Evolutionary conservation across 208 protist genomes (phyloP), one percentile per base, ranked within the genome.

Genomic region (Crithidia bombi): DNA sequence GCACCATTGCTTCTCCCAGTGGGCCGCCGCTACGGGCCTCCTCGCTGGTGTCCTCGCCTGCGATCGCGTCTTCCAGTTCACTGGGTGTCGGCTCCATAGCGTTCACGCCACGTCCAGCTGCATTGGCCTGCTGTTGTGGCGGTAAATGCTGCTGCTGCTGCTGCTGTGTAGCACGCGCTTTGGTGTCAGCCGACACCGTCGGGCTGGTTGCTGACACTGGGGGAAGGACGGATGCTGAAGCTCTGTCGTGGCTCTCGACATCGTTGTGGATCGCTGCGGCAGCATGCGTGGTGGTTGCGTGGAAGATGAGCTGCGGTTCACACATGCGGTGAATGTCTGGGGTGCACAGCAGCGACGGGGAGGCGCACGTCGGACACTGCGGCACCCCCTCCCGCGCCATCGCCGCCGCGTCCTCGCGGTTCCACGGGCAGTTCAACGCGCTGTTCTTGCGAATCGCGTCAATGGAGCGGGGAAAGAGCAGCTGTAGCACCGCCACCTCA

Each of bases 401-500:
- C 28, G 44, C 46, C n/a, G n/a, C 46, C 38, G 14, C 51, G 33
- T 23, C 65, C 39, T 77, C 81, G 19, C 25, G 32, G 26, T 43
- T 54, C 84, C 70, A 83, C 36, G 80, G 67, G 54, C 57, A 85
- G 80, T 85, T 90, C 2, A 57, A n/a, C 23, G 33, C 65, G 65
- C 78, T 78, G 74, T 86, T 68, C 23, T 54, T 61, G 50, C 75
- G 73, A 15, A 91, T 67, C 19, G 69, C 35, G 17, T 46, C 50
- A 35, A 95, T 79, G n/a, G 86, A 85, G 43, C 81, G 75, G 0
- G 80, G 83, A 69, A 92, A 95, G 9, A 95, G 49, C 5, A 72
- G 59, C 36, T 79, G 72, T 32, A 95, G 75, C 50, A 90, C 81
- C 28, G 15, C 49, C 19, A 74, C 76, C 68, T 90, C 81, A 12